Conservation (phyloP, 345 rosid genomes). For the Eutrema yunnanense region DNA sequence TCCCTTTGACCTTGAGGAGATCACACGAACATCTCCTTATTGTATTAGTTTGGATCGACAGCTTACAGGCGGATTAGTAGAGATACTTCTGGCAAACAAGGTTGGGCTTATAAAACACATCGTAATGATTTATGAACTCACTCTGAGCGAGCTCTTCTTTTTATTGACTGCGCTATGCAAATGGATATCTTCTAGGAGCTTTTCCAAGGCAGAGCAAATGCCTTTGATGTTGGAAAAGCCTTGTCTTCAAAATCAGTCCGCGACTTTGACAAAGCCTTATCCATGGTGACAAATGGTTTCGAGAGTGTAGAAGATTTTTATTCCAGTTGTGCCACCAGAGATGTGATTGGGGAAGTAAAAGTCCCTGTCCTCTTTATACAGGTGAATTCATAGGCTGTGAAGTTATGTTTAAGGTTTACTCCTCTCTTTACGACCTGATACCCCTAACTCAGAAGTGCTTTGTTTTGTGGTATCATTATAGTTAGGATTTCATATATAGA, state of each 20-base stretch:
- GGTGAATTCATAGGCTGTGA: constrained; percentile 37
- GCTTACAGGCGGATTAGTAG: constrained; percentile 66
- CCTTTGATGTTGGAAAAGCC: constrained; percentile 82
- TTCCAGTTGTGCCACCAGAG: constrained; percentile 61
- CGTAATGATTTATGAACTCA: neutral
- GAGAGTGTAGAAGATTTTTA: constrained; percentile 75
- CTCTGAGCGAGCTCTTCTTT: constrained; percentile 6
- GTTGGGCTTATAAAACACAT: constrained; percentile 32
- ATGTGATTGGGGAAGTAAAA: constrained; percentile 65
- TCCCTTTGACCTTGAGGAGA: constrained; percentile 94
- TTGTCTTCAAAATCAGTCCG: constrained; percentile 71
- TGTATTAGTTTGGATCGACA: constrained; percentile 44
- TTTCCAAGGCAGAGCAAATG: constrained; percentile 77
- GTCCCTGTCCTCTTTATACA: constrained; percentile 92
- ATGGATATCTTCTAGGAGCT: constrained; percentile 50
- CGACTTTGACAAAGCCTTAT: constrained; percentile 83
- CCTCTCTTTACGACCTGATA: neutral
- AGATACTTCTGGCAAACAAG: constrained; percentile 79
- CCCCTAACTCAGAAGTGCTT: neutral
- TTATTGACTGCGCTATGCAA: constrained; percentile 19
- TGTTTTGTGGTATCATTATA: neutral
- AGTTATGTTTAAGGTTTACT: constrained; percentile 1
- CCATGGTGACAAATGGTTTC: constrained; percentile 82
- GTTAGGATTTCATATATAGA: neutral
- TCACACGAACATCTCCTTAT: constrained; percentile 54